A percentile compares a stretch with the other conserved stretches of the same genome.
phyloP scores from a whole-genome alignment of 2,329 filamentous ascomycete species.

The Fusarium falciforme region DNA sequence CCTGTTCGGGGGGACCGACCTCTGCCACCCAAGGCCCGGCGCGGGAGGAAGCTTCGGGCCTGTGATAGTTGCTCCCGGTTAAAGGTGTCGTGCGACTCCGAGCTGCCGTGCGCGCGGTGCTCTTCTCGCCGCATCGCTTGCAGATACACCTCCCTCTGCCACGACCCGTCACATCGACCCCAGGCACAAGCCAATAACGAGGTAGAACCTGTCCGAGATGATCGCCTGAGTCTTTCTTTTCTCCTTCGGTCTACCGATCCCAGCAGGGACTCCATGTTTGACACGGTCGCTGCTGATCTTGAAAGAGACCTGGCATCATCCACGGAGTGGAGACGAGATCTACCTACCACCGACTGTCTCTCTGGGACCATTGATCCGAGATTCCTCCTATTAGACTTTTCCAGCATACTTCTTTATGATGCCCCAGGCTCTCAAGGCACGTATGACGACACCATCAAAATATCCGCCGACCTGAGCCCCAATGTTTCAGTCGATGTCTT shows the following conservation, averaged over 20 bases:
- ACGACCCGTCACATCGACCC: slow-evolving; percentile 2
- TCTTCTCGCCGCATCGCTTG: not conserved
- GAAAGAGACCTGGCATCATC: slow-evolving; percentile 12
- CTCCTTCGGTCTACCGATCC: slow-evolving; percentile 19
- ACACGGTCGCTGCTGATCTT: slow-evolving; percentile 10
- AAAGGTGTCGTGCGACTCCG: slow-evolving; percentile 14
- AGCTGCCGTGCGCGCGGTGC: slow-evolving; percentile 12
- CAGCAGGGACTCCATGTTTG: not conserved
- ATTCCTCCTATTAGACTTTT: slow-evolving; percentile 15
- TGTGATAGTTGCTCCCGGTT: slow-evolving; percentile 12
- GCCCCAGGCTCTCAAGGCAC: not conserved
- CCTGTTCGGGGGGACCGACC: not conserved
- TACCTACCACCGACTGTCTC: not conserved
- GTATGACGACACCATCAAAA: accelerated
- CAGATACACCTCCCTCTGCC: slow-evolving; percentile 20
- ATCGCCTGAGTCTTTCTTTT: not conserved
- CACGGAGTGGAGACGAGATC: not conserved
- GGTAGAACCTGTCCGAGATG: not conserved
- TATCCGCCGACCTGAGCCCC: not conserved
- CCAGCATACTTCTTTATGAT: slow-evolving; percentile 18
- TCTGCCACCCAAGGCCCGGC: slow-evolving; percentile 17
- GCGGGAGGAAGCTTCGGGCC: slow-evolving; percentile 25
- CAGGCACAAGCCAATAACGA: not conserved
- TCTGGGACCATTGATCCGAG: slow-evolving; percentile 10
- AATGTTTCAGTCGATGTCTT: not conserved